These are phyloP conservation scores for Candida sanyaensis DNA, from an alignment of 1,139 yeast species.

Conservation along the genomic window DNA sequence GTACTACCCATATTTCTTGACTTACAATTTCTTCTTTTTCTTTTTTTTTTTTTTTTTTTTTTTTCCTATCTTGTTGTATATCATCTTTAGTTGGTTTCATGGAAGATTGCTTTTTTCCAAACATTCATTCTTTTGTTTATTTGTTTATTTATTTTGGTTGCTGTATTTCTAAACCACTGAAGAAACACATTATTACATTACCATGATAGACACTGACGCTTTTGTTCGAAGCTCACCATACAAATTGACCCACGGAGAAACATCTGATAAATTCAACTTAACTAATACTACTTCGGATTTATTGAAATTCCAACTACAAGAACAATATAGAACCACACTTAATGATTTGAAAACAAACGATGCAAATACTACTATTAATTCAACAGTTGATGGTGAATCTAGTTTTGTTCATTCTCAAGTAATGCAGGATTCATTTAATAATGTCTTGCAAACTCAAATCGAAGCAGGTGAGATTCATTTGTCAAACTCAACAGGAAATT, in stretches of 20 bases:
- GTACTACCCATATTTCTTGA: too few relatives aligned
- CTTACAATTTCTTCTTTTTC: too few relatives aligned
- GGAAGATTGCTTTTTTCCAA: neutral
- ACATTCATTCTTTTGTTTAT: neutral
- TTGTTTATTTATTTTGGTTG: neutral
- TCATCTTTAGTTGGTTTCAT: too few relatives aligned
- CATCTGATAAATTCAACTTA: conserved; percentile 26
- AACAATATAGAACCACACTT: conserved; percentile 35
- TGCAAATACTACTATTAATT: neutral
- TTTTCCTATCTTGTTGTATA: too few relatives aligned
- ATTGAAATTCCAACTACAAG: conserved; percentile 47
- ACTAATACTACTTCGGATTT: conserved; percentile 45
- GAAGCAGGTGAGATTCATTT: conserved; percentile 32
- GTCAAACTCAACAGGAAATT: conserved; percentile 2
- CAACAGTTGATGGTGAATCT: neutral
- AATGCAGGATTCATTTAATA: conserved; percentile 37
- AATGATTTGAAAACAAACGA: conserved; percentile 22
- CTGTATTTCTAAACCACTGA: too few relatives aligned
- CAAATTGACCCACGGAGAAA: conserved; percentile 31
- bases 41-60: too few relatives aligned
- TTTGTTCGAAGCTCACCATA: conserved; percentile 42
- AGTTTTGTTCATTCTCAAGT: conserved; percentile 14
- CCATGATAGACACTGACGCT: conserved; percentile 37
- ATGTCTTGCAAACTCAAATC: conserved; percentile 35
- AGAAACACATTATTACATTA: neutral